Percentiles rank a stretch among this genome's conserved stretches.
Conservation (phyloP, 2,329 filamentous ascomycete genomes). For the Aspergillus proliferans region DNA sequence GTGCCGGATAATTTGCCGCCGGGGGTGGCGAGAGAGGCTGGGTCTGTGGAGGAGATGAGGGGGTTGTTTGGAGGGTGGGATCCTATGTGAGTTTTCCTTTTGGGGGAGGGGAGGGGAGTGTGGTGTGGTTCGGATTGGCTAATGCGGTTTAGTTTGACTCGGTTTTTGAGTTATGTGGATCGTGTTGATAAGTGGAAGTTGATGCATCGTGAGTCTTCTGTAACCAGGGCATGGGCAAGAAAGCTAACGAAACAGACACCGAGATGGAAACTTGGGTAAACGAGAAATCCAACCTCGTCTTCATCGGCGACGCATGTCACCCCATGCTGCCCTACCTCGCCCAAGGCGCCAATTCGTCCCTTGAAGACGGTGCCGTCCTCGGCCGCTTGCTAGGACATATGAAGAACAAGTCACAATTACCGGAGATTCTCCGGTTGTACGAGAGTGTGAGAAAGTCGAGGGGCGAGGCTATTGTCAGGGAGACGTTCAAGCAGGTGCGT, state of each 20-base stretch:
- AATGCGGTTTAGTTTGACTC: slow-evolving; percentile 20
- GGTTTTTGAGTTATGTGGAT: slow-evolving; percentile 47
- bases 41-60: slow-evolving; percentile 56
- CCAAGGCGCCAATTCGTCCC: slow-evolving; percentile 60
- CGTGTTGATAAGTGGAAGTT: slow-evolving; percentile 64
- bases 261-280: slow-evolving; percentile 53
- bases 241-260: slow-evolving; percentile 25
- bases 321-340: slow-evolving; percentile 59
- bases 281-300: slow-evolving; percentile 44
- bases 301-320: slow-evolving; percentile 56
- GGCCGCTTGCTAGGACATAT: slow-evolving; percentile 53
- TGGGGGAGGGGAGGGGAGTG: not conserved
- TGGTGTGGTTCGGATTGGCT: not conserved
- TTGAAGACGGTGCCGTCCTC: slow-evolving; percentile 63
- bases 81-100: slow-evolving; percentile 36
- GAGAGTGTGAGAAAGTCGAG: slow-evolving; percentile 43
- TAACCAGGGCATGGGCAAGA: not conserved
- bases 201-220: slow-evolving; percentile 38
- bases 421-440: slow-evolving; percentile 39
- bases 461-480: slow-evolving; percentile 52
- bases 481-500: slow-evolving; percentile 51
- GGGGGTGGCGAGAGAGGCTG: slow-evolving; percentile 47
- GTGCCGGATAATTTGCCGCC: slow-evolving; percentile 58
- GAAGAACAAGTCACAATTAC: slow-evolving; percentile 37
- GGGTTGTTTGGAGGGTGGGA: slow-evolving; percentile 59